Conservation (phyloP, 176 grass and related monocot genomes). For the Bothriochloa decipiens region DNA sequence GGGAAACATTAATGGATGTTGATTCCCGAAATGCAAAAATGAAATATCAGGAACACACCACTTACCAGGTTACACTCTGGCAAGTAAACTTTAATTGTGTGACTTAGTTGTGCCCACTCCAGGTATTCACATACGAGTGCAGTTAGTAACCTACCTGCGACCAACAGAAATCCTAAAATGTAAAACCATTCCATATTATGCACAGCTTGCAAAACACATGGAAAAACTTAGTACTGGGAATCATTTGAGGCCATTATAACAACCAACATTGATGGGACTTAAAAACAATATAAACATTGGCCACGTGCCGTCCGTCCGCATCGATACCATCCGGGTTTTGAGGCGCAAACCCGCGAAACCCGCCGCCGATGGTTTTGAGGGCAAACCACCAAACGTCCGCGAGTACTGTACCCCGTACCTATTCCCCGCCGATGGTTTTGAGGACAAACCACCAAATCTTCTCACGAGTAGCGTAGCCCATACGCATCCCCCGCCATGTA, state of each 20-base stretch:
- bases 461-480: no score
- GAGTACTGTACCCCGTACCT: no score
- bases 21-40: conserved; percentile 6
- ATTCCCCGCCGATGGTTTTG: no score
- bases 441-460: no score
- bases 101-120: conserved; percentile 95
- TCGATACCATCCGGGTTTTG: no score
- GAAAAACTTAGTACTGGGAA: not conserved
- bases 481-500: no score
- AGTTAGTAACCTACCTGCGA: conserved; percentile 91
- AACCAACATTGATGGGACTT: not conserved
- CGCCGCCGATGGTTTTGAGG: no score
- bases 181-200: conserved; percentile 38
- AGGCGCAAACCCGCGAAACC: no score
- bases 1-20: conserved; percentile 26
- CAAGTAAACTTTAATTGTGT: conserved; percentile 95
- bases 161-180: conserved; percentile 20
- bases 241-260: not conserved
- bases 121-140: conserved; percentile 95
- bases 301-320: no score
- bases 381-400: no score
- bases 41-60: conserved; percentile 52
- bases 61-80: conserved; percentile 99
- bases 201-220: conserved; percentile 12
- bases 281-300: conserved; percentile 13